Evolutionary conservation across 2,329 filamentous ascomycete genomes (phyloP).

Genomic region (Epichloe elymi): DNA sequence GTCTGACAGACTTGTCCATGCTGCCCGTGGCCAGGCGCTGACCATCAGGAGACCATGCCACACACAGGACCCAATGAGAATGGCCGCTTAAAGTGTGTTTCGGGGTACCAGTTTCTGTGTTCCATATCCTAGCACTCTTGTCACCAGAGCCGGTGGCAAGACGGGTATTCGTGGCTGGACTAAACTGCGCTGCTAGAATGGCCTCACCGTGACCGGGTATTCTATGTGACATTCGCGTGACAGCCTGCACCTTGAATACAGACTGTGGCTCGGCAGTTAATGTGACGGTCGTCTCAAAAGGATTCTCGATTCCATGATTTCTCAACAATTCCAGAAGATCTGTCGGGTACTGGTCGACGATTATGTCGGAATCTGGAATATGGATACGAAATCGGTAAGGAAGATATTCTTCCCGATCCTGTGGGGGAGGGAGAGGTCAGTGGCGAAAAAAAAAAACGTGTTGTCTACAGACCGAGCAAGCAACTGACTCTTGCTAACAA

Average conservation of each 20-base stretch:
- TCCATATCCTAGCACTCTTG: constrained; percentile 83
- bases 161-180: constrained; percentile 59
- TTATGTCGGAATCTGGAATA: constrained; percentile 37
- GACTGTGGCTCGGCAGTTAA: constrained; percentile 66
- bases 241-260: constrained; percentile 83
- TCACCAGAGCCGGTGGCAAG: constrained; percentile 87
- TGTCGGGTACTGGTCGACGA: constrained; percentile 42
- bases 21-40: constrained; percentile 73
- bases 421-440: neutral
- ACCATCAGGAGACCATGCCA: constrained; percentile 78
- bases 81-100: constrained; percentile 78
- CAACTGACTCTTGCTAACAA: constrained; percentile 55
- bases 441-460: neutral
- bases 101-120: constrained; percentile 85
- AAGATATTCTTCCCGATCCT: constrained; percentile 45
- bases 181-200: constrained; percentile 83
- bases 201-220: constrained; percentile 87
- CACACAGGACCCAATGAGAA: constrained; percentile 77
- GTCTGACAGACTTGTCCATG: constrained; percentile 81
- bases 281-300: constrained; percentile 41
- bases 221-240: constrained; percentile 76
- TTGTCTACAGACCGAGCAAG: neutral
- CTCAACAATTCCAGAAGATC: constrained; percentile 42
- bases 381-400: constrained; percentile 50
- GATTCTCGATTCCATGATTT: constrained; percentile 42